Conservation (phyloP, 129 eudicot species). For the Flaveria ramosissima region DNA sequence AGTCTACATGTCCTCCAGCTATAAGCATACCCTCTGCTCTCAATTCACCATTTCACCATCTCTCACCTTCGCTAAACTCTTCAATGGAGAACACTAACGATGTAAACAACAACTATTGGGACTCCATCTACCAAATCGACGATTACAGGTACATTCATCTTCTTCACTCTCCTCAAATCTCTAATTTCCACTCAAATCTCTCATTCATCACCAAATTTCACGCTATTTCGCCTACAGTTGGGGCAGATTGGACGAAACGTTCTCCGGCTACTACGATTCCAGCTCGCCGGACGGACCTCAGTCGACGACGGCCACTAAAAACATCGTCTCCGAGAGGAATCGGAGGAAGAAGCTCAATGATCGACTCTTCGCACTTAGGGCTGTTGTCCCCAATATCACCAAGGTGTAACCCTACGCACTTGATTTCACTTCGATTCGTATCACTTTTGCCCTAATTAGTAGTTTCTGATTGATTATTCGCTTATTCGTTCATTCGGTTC, state of each 20-base stretch:
- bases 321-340: conserved; percentile 79
- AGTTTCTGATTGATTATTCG: background rate
- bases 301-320: conserved; percentile 56
- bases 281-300: conserved; percentile 84
- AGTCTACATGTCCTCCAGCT: background rate
- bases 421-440: background rate
- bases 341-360: conserved; percentile 80
- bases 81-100: background rate
- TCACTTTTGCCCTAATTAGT: too few species aligned
- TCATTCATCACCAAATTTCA: background rate
- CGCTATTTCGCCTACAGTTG: conserved; percentile 25
- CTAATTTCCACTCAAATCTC: background rate
- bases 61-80: background rate
- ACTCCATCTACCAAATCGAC: background rate
- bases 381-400: conserved; percentile 88
- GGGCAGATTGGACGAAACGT: conserved; percentile 53
- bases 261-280: conserved; percentile 66
- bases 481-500: background rate
- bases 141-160: background rate
- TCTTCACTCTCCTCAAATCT: background rate
- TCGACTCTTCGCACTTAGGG: conserved; percentile 77
- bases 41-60: background rate
- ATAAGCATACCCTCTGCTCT: background rate
- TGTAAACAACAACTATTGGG: background rate
- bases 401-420: conserved; percentile 42